These are phyloP conservation scores for Paralagenidium karlingii DNA, from an alignment of 352 stramenopile genomes.

Conservation along the genomic window DNA sequence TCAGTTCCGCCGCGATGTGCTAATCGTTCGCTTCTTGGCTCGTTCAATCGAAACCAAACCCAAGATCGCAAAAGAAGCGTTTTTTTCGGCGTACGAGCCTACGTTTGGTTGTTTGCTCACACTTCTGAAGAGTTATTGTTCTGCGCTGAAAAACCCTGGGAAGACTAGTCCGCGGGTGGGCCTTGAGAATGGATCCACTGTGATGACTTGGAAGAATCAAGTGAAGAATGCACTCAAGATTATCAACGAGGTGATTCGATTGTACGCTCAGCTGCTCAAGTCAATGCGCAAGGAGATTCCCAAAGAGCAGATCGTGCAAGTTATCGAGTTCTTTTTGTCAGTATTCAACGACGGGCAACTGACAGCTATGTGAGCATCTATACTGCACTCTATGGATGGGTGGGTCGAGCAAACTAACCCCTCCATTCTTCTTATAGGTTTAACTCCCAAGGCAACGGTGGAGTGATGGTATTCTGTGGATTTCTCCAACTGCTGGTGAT, in stretches of 20 bases:
- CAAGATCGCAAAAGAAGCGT: constrained; percentile 60
- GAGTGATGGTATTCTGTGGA: constrained; percentile 56
- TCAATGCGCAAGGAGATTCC: constrained; percentile 77
- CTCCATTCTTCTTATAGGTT: constrained; percentile 18
- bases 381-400: neutral
- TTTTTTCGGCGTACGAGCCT: constrained; percentile 46
- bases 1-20: constrained; percentile 58
- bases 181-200: constrained; percentile 13
- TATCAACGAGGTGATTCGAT: constrained; percentile 64
- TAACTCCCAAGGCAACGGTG: constrained; percentile 38
- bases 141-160: constrained; percentile 36
- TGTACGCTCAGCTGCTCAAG: constrained; percentile 67
- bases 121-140: constrained; percentile 58
- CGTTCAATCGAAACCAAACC: constrained; percentile 59
- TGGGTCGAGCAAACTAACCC: neutral
- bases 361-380: constrained; percentile 34
- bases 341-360: constrained; percentile 70
- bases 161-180: too few species aligned
- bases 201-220: constrained; percentile 9
- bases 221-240: constrained; percentile 57
- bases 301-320: constrained; percentile 48
- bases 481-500: constrained; percentile 70
- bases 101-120: constrained; percentile 43
- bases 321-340: constrained; percentile 68
- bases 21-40: constrained; percentile 50